A percentile compares a stretch with the other conserved stretches of the same genome.
Evolutionary conservation across 2,329 filamentous ascomycete genomes (phyloP).

Genomic region (Aspergillus eucalypticola): DNA sequence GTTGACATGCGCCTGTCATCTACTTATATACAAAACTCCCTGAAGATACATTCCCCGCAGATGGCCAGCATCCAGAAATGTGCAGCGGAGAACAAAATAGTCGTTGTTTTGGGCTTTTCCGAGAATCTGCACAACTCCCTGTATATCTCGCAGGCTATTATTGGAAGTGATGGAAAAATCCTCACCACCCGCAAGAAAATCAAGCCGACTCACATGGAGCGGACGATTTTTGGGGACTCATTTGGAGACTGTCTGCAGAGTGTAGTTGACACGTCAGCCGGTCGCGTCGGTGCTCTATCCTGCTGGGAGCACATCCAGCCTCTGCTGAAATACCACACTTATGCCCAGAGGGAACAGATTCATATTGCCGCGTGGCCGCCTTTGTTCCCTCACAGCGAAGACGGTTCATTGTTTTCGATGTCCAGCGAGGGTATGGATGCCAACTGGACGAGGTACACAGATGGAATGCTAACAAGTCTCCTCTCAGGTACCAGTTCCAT

Average conservation of each 20-base stretch:
- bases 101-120: constrained; percentile 49
- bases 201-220: constrained; percentile 57
- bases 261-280: constrained; percentile 43
- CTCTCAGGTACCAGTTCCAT: constrained; percentile 40
- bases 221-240: constrained; percentile 53
- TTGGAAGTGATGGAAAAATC: constrained; percentile 45
- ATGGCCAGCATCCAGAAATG: constrained; percentile 40
- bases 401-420: constrained; percentile 32
- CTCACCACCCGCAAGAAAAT: constrained; percentile 50
- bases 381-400: constrained; percentile 21
- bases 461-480: not conserved
- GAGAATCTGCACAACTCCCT: constrained; percentile 42
- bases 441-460: no score
- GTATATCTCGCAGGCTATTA: constrained; percentile 52
- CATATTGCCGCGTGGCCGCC: constrained; percentile 54
- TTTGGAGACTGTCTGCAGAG: constrained; percentile 40
- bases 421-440: constrained; percentile 27
- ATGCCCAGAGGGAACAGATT: constrained; percentile 48
- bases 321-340: constrained; percentile 52
- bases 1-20: constrained; percentile 34
- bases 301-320: constrained; percentile 58
- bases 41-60: constrained; percentile 32
- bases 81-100: constrained; percentile 42
- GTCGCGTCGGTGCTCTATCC: constrained; percentile 46
- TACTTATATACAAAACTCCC: constrained; percentile 37